A percentile compares a stretch with the other conserved stretches of the same genome.
These are phyloP conservation scores for Symbiodinium pilosum DNA, from an alignment of 73 alveolate species.

Conservation along the genomic window DNA sequence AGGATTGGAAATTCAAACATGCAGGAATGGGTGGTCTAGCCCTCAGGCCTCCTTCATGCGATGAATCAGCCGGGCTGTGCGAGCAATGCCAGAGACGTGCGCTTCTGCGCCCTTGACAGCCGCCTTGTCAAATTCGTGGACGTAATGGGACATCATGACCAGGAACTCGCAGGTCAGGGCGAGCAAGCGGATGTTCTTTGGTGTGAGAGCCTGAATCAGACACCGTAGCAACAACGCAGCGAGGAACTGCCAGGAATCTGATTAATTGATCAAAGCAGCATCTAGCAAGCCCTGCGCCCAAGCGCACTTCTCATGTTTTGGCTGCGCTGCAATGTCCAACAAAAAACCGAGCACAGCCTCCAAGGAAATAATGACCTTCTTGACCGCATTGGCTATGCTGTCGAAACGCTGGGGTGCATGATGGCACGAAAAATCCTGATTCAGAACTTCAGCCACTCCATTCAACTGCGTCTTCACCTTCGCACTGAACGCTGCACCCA, in stretches of 20 bases:
- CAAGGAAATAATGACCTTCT: background rate
- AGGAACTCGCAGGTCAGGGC: background rate
- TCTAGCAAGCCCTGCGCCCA: background rate
- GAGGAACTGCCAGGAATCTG: background rate
- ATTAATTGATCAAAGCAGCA: background rate
- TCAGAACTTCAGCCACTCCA: background rate
- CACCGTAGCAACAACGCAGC: background rate
- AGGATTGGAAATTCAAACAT: background rate
- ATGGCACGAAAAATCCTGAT: background rate
- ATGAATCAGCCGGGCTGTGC: background rate
- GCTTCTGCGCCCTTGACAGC: background rate
- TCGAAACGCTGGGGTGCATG: background rate
- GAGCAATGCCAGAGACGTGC: background rate
- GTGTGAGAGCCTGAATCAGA: background rate
- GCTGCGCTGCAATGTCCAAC: background rate
- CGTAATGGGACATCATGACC: background rate
- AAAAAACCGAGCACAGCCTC: background rate
- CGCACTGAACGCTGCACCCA: background rate
- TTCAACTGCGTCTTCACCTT: background rate
- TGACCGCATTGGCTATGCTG: background rate
- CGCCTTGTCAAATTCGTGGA: background rate
- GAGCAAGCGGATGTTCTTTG: background rate
- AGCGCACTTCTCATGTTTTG: background rate
- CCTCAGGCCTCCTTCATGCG: background rate
- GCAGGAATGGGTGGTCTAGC: background rate